Conservation (phyloP, 208 protist genomes). For the Leishmania mexicana region DNA sequence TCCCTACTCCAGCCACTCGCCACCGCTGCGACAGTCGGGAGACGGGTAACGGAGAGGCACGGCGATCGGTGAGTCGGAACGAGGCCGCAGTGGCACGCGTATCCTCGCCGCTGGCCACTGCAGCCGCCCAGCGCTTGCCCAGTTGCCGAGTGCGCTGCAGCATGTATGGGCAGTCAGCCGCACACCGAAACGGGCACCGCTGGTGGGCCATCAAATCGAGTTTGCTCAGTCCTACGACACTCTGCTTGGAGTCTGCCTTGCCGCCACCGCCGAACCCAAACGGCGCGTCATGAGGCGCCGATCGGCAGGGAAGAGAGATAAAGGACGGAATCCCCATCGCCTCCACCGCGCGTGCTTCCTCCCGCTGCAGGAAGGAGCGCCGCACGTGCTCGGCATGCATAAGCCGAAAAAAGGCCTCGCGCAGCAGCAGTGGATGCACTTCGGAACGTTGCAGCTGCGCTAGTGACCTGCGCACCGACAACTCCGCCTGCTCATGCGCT, state of each 20-base stretch:
- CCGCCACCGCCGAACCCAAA: not conserved
- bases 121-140: conserved; percentile 16
- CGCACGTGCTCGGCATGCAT: conserved; percentile 40
- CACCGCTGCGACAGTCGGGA: not conserved
- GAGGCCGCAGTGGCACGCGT: not conserved
- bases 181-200: conserved; percentile 46
- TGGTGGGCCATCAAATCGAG: conserved; percentile 40
- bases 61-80: not conserved
- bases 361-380: conserved; percentile 38
- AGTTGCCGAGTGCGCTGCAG: conserved; percentile 15
- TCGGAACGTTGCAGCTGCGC: conserved; percentile 25
- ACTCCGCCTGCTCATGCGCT: conserved; percentile 14
- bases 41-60: not conserved
- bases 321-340: conserved; percentile 36
- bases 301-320: conserved; percentile 15
- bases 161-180: conserved; percentile 50
- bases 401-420: conserved; percentile 26
- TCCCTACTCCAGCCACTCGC: not conserved
- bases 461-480: conserved; percentile 28
- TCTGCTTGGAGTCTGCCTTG: not conserved
- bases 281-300: not conserved
- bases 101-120: not conserved
- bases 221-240: conserved; percentile 22
- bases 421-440: conserved; percentile 19
- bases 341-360: conserved; percentile 44